A percentile compares a stretch with the other conserved stretches of the same genome.
These are phyloP conservation scores for Tylopilus sp. DNA, from an alignment of 1,284 basidiomycete species.

Conservation along the genomic window DNA sequence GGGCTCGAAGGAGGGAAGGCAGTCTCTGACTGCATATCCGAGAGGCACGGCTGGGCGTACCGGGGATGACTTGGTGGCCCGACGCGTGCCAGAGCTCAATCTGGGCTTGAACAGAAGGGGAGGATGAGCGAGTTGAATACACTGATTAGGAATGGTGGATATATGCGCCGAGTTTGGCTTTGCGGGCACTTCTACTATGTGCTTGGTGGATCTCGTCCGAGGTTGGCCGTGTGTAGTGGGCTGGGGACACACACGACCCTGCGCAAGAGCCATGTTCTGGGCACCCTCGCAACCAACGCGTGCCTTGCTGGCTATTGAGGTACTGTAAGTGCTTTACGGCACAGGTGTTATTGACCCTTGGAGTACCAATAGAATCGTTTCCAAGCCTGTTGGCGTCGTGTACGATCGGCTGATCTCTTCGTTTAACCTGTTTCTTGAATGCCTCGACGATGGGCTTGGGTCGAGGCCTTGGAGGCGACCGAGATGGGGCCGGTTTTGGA, in stretches of 20 bases:
- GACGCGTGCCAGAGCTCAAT: background rate
- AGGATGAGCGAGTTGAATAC: too few relatives aligned
- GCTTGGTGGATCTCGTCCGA: too few relatives aligned
- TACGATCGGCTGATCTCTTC: slow-evolving; percentile 1
- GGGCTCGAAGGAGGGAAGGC: too few relatives aligned
- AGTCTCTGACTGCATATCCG: too few relatives aligned
- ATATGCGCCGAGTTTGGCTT: slow-evolving; percentile 25
- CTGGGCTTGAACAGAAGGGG: background rate
- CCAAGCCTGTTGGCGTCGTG: background rate
- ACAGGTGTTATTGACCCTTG: background rate
- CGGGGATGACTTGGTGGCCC: too few relatives aligned
- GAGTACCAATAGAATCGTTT: background rate
- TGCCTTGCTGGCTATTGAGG: too few relatives aligned
- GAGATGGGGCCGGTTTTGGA: slow-evolving; percentile 20
- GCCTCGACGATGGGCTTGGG: slow-evolving; percentile 40
- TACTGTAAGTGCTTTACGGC: too few relatives aligned
- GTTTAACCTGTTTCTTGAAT: slow-evolving; percentile 34
- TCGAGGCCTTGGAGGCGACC: slow-evolving; percentile 1
- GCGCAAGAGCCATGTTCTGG: background rate
- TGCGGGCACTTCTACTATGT: too few relatives aligned
- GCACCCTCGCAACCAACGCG: background rate
- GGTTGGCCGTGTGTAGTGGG: too few relatives aligned
- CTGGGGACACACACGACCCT: background rate
- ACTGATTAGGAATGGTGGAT: slow-evolving; percentile 11
- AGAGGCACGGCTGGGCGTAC: too few relatives aligned